Conservation (phyloP, 2,329 filamentous ascomycete genomes). For the Shiraia bambusicola region DNA sequence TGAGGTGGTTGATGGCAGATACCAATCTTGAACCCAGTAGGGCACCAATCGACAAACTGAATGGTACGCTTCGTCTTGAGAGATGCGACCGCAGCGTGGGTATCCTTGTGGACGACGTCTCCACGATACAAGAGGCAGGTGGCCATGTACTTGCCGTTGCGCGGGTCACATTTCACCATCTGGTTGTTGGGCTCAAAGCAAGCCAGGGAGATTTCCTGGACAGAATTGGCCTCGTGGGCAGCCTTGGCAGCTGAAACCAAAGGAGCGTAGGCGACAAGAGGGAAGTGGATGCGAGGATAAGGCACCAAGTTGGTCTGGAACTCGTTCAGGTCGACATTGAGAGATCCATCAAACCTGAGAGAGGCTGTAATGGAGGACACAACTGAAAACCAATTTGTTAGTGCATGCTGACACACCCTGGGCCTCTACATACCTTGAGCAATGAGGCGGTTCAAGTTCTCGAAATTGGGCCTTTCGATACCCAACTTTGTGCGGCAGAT, state of each 20-base stretch:
- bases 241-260: conserved; percentile 95
- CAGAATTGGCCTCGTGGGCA: conserved; percentile 95
- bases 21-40: conserved; percentile 99
- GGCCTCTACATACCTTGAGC: conserved; percentile 70
- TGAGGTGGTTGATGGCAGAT: conserved; percentile 99
- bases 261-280: conserved; percentile 92
- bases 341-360: conserved; percentile 95
- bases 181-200: conserved; percentile 99
- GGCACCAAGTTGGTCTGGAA: conserved; percentile 99
- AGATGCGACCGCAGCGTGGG: conserved; percentile 86
- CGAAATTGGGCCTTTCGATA: conserved; percentile 95
- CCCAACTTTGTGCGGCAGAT: conserved; percentile 98
- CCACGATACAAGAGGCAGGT: conserved; percentile 97
- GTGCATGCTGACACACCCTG: background rate
- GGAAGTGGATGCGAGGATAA: conserved; percentile 99
- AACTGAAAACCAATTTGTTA: conserved; percentile 56
- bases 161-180: conserved; percentile 99
- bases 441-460: conserved; percentile 98
- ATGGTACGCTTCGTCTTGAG: conserved; percentile 99
- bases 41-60: conserved; percentile 99
- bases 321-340: conserved; percentile 99
- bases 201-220: conserved; percentile 96
- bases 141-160: conserved; percentile 99
- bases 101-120: conserved; percentile 96
- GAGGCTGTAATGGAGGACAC: conserved; percentile 98